phyloP scores from a whole-genome alignment of 2,329 filamentous ascomycete species.

The Knoxdaviesia proteae region DNA sequence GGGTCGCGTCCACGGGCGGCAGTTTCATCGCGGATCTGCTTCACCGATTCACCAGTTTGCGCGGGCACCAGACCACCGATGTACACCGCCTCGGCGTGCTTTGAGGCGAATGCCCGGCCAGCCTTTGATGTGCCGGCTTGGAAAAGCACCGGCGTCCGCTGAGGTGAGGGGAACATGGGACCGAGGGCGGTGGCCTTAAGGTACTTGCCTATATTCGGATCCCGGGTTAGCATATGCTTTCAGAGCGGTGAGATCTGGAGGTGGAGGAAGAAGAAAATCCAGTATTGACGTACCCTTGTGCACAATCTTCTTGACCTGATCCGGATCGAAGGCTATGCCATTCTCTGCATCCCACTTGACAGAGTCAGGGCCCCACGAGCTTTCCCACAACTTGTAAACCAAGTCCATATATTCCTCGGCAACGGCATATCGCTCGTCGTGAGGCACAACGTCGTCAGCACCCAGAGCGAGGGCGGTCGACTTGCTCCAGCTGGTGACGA shows the following conservation, averaged over 20 bases:
- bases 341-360: conserved; percentile 28
- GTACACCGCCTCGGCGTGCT: conserved; percentile 39
- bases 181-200: conserved; percentile 13
- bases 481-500: conserved; percentile 38
- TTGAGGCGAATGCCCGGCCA: conserved; percentile 32
- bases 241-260: conserved; percentile 8
- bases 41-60: conserved; percentile 26
- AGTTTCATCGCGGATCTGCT: conserved; percentile 29
- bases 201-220: neutral
- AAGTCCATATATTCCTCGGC: conserved; percentile 41
- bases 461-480: conserved; percentile 42
- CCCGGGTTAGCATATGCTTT: too few relatives aligned
- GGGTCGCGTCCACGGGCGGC: conserved; percentile 31
- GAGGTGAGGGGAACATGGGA: conserved; percentile 32
- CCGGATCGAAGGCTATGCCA: conserved; percentile 36
- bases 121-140: conserved; percentile 39
- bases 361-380: conserved; percentile 36
- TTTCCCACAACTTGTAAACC: conserved; percentile 39
- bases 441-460: conserved; percentile 32
- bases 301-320: conserved; percentile 37
- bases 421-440: conserved; percentile 38
- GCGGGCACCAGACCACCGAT: conserved; percentile 30
- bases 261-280: conserved; percentile 23
- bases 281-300: conserved; percentile 23
- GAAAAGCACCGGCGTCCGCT: conserved; percentile 34